Base-by-base conservation (phyloP, 2,329 filamentous ascomycete genomes). In the Dryadomyces quercus-mongolicae region DNA sequence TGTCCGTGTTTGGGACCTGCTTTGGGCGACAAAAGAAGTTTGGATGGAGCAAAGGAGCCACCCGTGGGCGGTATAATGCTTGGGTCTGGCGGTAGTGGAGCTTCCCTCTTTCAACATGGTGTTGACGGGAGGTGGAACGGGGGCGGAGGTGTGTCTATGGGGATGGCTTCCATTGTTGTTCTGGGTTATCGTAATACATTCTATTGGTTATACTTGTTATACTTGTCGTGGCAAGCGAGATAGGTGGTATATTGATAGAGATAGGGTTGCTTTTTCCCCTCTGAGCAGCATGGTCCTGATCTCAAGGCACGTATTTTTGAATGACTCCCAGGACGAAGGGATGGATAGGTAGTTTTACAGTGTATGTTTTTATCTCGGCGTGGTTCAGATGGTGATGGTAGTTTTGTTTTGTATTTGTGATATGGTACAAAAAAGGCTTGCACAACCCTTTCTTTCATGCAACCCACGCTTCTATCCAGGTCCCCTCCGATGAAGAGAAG, bases 151-250 rank as follows among this genome's bases (percentile, higher is more conserved):
- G 44, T 46, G 44, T 20, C 22, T 21, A 21, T 21, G 12, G 4
- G n/a, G 12, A 52, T 40, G 34, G 12, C 31, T 52, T 46, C 16
- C 22, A 16, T 44, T 25, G 21, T 12, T 52, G 21, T 52, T 46
- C 22, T 46, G 51, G 51, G 18, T 46, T 25, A 46, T 22, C 25
- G n/a, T 52, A 46, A 52, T 52, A 52, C 43, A 52, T 38, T 40
- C 7, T 22, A 38, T 46, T 46, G 51, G 43, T 21, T 52, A 44
- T 44, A 3, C 18, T 40, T n/a, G 43, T 21, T 52, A 44, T 44
- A 3, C 18, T 40, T n/a, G 36, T 25, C 13, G 15, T 20, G 7
- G 43, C 20, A 20, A 25, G 44, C 44, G 25, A 25, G 21, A n/a
- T 13, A 13, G 44, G 12, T 16, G 44, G 25, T 4, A 22, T 12